These are phyloP conservation scores for Polytrichum commune DNA, from an alignment of 225 moss, liverwort and hornwort genomes.

Conservation along the genomic window DNA sequence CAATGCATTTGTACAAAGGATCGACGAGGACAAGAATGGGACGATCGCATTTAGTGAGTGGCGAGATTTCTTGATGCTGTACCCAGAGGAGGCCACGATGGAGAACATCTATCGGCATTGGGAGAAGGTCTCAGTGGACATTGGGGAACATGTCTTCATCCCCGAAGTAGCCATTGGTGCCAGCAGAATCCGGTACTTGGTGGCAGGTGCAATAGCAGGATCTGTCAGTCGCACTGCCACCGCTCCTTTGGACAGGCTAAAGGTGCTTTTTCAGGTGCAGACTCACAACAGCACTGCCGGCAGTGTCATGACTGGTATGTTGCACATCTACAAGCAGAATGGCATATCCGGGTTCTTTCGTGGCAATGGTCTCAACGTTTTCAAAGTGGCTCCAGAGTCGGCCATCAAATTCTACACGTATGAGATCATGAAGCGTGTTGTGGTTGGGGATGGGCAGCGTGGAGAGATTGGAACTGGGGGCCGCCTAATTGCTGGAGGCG, in stretches of 20 bases:
- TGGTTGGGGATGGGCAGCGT: constrained; percentile 66
- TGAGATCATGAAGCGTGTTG: constrained; percentile 67
- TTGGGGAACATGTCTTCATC: constrained; percentile 90
- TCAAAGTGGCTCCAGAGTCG: constrained; percentile 90
- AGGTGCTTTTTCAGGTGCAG: constrained; percentile 91
- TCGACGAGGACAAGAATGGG: constrained; percentile 88
- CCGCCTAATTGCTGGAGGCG: constrained; percentile 77
- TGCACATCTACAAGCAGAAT: constrained; percentile 74
- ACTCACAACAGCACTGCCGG: constrained; percentile 42
- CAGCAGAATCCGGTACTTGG: constrained; percentile 65
- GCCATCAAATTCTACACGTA: constrained; percentile 92
- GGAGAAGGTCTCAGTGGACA: constrained; percentile 92
- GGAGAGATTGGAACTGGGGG: constrained; percentile 76
- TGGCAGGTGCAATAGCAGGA: constrained; percentile 94
- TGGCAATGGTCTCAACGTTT: constrained; percentile 85
- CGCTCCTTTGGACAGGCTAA: constrained; percentile 93
- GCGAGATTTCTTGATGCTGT: constrained; percentile 84
- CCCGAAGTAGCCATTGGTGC: constrained; percentile 89
- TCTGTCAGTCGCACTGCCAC: constrained; percentile 87
- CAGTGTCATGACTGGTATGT: constrained; percentile 68
- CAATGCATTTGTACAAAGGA: constrained; percentile 54
- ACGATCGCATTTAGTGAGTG: constrained; percentile 87
- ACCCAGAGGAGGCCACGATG: constrained; percentile 81
- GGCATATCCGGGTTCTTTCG: constrained; percentile 82
- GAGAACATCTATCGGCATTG: constrained; percentile 83